These are phyloP conservation scores for Stagonosporopsis vannaccii DNA, from an alignment of 2,329 filamentous ascomycete species.

Conservation along the genomic window DNA sequence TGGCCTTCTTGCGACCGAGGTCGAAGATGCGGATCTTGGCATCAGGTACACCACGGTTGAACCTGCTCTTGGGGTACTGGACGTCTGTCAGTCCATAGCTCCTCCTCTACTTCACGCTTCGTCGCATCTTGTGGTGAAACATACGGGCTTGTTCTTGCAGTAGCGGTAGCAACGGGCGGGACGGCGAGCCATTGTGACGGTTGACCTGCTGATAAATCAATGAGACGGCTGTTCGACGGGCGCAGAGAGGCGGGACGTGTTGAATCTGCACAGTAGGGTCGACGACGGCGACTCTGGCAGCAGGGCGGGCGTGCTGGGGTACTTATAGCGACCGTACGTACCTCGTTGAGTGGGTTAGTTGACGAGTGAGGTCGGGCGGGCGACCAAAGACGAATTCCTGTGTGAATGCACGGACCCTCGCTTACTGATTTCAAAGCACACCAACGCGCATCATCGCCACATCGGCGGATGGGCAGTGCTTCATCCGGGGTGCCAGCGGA, in stretches of 20 bases:
- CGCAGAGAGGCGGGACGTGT: slow-evolving; percentile 12
- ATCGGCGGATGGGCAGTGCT: neutral
- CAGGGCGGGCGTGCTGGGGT: slow-evolving; percentile 3
- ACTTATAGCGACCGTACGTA: slow-evolving; percentile 22
- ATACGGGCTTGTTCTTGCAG: slow-evolving; percentile 99
- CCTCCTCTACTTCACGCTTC: slow-evolving; percentile 32
- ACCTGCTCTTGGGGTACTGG: slow-evolving; percentile 99
- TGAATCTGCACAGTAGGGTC: slow-evolving; percentile 21
- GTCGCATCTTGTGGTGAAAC: slow-evolving; percentile 21
- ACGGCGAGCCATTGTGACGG: slow-evolving; percentile 96
- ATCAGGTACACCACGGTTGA: slow-evolving; percentile 97
- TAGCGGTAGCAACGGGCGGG: slow-evolving; percentile 99
- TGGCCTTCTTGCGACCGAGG: slow-evolving; percentile 97
- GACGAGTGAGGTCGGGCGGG: slow-evolving; percentile 8
- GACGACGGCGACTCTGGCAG: slow-evolving; percentile 21
- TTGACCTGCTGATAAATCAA: slow-evolving; percentile 58
- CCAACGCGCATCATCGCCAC: slow-evolving; percentile 3
- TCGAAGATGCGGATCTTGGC: slow-evolving; percentile 95
- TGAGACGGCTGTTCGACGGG: slow-evolving; percentile 45
- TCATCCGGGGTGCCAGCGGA: neutral
- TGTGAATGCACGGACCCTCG: no score
- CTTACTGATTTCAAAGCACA: no score
- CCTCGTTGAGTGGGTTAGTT: slow-evolving; percentile 22
- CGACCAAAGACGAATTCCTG: slow-evolving; percentile 13
- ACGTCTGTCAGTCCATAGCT: slow-evolving; percentile 51